Conservation (phyloP, 331 rosid species). For the Pyracantha coccinea region DNA sequence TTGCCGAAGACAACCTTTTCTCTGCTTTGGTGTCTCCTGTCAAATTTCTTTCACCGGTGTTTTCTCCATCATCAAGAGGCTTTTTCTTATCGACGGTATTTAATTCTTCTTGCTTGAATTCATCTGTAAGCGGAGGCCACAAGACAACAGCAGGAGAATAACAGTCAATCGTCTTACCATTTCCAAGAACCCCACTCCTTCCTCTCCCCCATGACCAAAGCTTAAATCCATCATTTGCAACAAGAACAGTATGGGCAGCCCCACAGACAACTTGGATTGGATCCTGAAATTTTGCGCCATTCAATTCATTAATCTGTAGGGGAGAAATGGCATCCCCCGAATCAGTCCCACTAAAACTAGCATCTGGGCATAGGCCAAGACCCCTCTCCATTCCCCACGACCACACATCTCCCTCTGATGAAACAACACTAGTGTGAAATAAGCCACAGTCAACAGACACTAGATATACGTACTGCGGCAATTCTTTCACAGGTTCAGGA, state of each 20-base stretch:
- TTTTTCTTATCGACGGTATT: slow-evolving; percentile 18
- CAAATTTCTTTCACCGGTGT: slow-evolving; percentile 21
- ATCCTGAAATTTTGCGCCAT: slow-evolving; percentile 39
- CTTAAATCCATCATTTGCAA: slow-evolving; percentile 56
- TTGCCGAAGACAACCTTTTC: slow-evolving; percentile 34
- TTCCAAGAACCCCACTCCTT: slow-evolving; percentile 82
- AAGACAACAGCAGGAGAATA: slow-evolving; percentile 42
- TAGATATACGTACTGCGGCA: slow-evolving; percentile 45
- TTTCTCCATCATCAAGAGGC: slow-evolving; percentile 30
- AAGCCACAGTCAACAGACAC: slow-evolving; percentile 68
- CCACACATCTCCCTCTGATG: slow-evolving; percentile 81
- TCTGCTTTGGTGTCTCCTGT: slow-evolving; percentile 36
- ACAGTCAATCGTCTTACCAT: slow-evolving; percentile 51
- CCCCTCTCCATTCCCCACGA: slow-evolving; percentile 99
- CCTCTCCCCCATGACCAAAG: slow-evolving; percentile 98
- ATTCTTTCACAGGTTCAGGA: slow-evolving; percentile 56
- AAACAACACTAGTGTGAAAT: slow-evolving; percentile 80
- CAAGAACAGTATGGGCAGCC: slow-evolving; percentile 81
- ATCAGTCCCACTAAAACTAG: slow-evolving; percentile 42
- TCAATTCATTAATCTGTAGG: slow-evolving; percentile 16
- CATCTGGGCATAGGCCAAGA: slow-evolving; percentile 88
- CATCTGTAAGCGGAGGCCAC: slow-evolving; percentile 64
- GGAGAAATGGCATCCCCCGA: slow-evolving; percentile 79
- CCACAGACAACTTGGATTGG: slow-evolving; percentile 78
- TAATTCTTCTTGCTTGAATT: slow-evolving; percentile 39